These are phyloP conservation scores for Magnolia officinalis DNA, from an alignment of 164 flowering plant genomes.

Conservation along the genomic window DNA sequence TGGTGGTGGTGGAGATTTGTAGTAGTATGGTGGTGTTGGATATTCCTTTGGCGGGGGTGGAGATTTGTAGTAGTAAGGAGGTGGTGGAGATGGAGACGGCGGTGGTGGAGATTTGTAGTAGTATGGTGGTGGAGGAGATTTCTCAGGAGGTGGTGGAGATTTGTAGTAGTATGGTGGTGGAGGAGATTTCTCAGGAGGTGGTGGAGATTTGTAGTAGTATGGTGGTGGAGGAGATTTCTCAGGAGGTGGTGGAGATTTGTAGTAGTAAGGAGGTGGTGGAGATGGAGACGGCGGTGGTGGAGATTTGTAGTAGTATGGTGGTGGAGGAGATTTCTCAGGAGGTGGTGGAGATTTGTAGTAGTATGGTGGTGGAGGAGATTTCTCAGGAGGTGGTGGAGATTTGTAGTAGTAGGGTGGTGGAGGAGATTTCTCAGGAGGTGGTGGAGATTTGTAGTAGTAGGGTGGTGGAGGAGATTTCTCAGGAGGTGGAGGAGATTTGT, in stretches of 20 bases:
- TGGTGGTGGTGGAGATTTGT: too few species aligned
- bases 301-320: constrained; percentile 9
- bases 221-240: too few species aligned
- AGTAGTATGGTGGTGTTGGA: too few species aligned
- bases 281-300: too few species aligned
- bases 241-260: not conserved
- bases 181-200: not conserved
- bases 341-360: constrained; percentile 16
- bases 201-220: constrained; percentile 8
- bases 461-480: too few species aligned
- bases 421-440: constrained; percentile 6
- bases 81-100: constrained; percentile 5
- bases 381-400: not conserved
- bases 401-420: constrained; percentile 17
- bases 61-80: not conserved
- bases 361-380: not conserved
- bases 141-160: constrained; percentile 8
- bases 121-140: not conserved
- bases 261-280: too few species aligned
- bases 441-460: constrained; percentile 3
- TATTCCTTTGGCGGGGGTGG: too few species aligned
- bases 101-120: constrained; percentile 20
- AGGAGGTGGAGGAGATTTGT: constrained; percentile 26
- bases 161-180: constrained; percentile 8
- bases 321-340: constrained; percentile 4